Conservation (phyloP, 2,329 filamentous ascomycete genomes). For the Moelleriella libera region DNA sequence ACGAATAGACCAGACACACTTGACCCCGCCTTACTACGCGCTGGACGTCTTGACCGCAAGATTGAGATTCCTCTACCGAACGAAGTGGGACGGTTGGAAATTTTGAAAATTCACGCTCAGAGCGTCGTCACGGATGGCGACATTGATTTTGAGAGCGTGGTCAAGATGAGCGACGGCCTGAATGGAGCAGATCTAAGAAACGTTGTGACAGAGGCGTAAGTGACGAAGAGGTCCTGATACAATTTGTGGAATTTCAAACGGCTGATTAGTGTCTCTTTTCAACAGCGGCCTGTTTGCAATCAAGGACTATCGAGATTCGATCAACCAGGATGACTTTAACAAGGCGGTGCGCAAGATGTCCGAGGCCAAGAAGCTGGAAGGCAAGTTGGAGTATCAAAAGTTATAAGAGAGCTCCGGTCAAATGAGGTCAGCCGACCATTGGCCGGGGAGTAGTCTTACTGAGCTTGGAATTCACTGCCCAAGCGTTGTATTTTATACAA, state of each 20-base stretch:
- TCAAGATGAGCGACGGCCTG: slow-evolving; percentile 98
- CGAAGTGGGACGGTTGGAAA: slow-evolving; percentile 89
- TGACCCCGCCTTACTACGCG: slow-evolving; percentile 82
- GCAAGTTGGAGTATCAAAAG: slow-evolving; percentile 96
- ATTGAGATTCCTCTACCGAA: slow-evolving; percentile 96
- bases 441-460: too few species aligned
- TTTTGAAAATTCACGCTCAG: slow-evolving; percentile 91
- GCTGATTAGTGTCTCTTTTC: background rate
- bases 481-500: too few species aligned
- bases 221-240: slow-evolving; percentile 11
- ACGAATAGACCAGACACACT: slow-evolving; percentile 95
- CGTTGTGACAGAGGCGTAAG: slow-evolving; percentile 95
- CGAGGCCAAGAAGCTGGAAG: slow-evolving; percentile 95
- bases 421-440: background rate
- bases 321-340: slow-evolving; percentile 99
- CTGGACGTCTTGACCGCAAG: slow-evolving; percentile 89
- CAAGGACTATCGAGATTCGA: slow-evolving; percentile 91
- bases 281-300: slow-evolving; percentile 84
- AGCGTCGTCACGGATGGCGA: slow-evolving; percentile 84
- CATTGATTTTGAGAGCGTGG: slow-evolving; percentile 96
- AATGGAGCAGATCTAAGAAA: slow-evolving; percentile 97
- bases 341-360: slow-evolving; percentile 96
- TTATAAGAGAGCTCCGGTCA: slow-evolving; percentile 35
- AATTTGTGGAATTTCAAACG: too few species aligned
- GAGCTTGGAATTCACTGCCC: too few species aligned